Evolutionary conservation across 1,139 yeast species (phyloP).

Genomic region (Diutina ranongensis): DNA sequence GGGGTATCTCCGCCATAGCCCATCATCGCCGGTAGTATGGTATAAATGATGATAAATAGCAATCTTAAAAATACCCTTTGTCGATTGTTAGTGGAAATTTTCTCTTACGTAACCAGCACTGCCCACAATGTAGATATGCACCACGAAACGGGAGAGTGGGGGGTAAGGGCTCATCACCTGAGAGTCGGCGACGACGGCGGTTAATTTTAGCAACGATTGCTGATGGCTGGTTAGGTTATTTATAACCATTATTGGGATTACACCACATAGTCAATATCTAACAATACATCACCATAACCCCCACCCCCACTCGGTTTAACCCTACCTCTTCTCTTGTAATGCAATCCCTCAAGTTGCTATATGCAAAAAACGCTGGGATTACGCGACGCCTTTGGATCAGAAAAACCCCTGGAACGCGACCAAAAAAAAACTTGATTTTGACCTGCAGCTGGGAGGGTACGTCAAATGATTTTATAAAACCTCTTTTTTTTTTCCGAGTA

Average conservation of each 20-base stretch:
- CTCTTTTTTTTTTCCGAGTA: slow-evolving; percentile 1
- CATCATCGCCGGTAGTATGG: no score
- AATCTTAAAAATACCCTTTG: no score
- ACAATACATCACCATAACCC: no score
- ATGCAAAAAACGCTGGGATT: background rate
- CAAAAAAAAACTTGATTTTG: slow-evolving; percentile 1
- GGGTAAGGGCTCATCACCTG: no score
- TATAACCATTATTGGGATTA: background rate
- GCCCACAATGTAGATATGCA: background rate
- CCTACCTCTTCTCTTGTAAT: no score
- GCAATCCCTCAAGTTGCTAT: no score
- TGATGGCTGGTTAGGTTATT: background rate
- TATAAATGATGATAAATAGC: no score
- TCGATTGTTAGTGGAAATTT: no score
- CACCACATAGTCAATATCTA: background rate
- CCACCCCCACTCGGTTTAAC: no score
- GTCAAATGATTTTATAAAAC: slow-evolving; percentile 4
- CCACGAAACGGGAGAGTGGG: background rate
- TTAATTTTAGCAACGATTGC: no score
- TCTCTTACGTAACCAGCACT: background rate
- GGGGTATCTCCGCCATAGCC: no score
- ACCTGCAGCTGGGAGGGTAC: slow-evolving; percentile 4
- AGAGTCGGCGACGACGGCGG: no score
- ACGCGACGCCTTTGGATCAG: slow-evolving; percentile 6
- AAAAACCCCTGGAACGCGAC: slow-evolving; percentile 6